phyloP scores from a whole-genome alignment of 805 yeast genomes.

The Ogataea neopini region DNA sequence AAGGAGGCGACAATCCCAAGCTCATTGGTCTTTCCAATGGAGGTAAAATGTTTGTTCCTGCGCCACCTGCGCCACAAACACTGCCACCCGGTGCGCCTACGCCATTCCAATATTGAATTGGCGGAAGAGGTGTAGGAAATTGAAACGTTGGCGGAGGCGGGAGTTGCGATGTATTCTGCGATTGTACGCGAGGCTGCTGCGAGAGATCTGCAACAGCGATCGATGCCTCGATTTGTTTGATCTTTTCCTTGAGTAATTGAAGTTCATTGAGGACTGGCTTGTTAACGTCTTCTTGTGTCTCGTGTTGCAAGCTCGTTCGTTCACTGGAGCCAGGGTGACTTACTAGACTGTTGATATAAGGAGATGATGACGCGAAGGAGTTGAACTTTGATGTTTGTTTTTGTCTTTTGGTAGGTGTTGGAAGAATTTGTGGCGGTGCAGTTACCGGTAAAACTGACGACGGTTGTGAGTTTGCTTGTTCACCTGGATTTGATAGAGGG shows the following conservation, averaged over 20 bases:
- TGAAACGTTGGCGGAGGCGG: constrained; percentile 17
- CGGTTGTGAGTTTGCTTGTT: neutral
- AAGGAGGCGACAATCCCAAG: neutral
- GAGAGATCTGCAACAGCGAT: constrained; percentile 37
- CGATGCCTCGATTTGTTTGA: constrained; percentile 48
- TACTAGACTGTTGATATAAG: constrained; percentile 18
- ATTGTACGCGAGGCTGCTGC: constrained; percentile 6
- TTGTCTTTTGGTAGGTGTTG: neutral
- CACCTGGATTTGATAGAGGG: too few relatives aligned
- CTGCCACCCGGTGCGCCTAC: neutral
- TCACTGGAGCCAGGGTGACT: constrained; percentile 29
- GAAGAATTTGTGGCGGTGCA: constrained; percentile 3
- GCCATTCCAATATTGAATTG: constrained; percentile 21
- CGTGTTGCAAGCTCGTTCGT: constrained; percentile 19
- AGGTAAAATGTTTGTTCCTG: neutral
- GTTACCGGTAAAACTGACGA: neutral
- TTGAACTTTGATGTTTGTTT: constrained; percentile 10
- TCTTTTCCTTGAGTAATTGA: constrained; percentile 42
- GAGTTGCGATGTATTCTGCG: constrained; percentile 12
- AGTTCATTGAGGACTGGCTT: constrained; percentile 31
- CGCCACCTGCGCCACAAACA: neutral
- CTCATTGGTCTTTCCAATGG: neutral
- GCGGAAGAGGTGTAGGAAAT: constrained; percentile 22
- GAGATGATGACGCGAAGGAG: constrained; percentile 16
- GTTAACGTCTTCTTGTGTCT: constrained; percentile 4